phyloP scores from a whole-genome alignment of 1,284 basidiomycete genomes.

The Hymenochaete sp. region DNA sequence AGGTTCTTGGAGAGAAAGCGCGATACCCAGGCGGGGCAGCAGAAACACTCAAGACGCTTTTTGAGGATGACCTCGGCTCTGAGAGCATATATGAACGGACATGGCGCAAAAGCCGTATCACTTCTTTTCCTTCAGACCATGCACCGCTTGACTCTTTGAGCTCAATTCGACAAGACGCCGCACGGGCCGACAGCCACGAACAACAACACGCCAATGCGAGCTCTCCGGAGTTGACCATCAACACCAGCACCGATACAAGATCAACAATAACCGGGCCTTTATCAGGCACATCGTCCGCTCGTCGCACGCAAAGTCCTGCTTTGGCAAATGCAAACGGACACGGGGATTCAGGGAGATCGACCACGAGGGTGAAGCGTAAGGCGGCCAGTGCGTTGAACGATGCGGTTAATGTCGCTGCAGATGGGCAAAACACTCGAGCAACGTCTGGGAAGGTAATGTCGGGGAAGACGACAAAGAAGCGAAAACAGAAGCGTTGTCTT shows the following conservation, averaged over 20 bases:
- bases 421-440: no score
- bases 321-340: no score
- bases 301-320: constrained; percentile 15
- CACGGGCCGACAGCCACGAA: background rate
- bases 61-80: constrained; percentile 53
- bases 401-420: no score
- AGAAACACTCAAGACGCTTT: constrained; percentile 36
- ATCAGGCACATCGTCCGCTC: constrained; percentile 12
- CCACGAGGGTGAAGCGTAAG: no score
- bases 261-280: constrained; percentile 11
- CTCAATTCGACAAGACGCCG: background rate
- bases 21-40: constrained; percentile 23
- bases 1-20: constrained; percentile 46
- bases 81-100: constrained; percentile 64
- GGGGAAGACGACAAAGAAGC: no score
- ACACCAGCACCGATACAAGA: constrained; percentile 6
- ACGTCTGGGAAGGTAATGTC: no score
- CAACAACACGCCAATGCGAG: background rate
- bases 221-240: constrained; percentile 13
- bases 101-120: constrained; percentile 46
- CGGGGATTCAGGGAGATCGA: no score
- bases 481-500: no score
- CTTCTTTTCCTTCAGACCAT: background rate
- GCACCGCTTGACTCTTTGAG: background rate
- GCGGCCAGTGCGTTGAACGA: no score